A percentile compares a stretch with the other conserved stretches of the same genome.
Conservation (phyloP, 768 basidiomycete species). For the Boletus vermiculosoides region DNA sequence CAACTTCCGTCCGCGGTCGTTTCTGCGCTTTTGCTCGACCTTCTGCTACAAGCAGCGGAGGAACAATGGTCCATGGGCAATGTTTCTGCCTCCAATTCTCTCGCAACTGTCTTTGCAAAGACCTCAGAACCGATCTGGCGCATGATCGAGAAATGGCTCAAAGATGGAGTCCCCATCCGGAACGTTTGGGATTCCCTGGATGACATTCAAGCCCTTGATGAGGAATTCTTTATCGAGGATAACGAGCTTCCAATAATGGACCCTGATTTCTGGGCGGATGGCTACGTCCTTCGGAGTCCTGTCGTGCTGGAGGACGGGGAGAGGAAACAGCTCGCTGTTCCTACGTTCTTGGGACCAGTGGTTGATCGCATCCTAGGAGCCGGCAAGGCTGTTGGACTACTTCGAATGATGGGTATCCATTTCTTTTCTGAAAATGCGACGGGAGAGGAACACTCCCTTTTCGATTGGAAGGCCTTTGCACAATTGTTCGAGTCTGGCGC, state of each 20-base stretch:
- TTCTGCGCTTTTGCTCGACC: constrained; percentile 61
- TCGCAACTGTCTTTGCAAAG: constrained; percentile 61
- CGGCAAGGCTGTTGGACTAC: constrained; percentile 75
- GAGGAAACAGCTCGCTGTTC: constrained; percentile 38
- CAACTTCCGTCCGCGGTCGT: constrained; percentile 49
- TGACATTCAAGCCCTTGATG: constrained; percentile 42
- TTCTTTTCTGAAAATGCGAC: constrained; percentile 14
- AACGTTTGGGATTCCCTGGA: constrained; percentile 30
- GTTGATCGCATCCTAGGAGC: constrained; percentile 59
- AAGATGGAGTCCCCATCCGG: constrained; percentile 63
- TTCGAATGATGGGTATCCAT: constrained; percentile 50
- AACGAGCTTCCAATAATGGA: constrained; percentile 63
- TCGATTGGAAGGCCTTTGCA: constrained; percentile 44
- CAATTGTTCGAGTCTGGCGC: constrained; percentile 37
- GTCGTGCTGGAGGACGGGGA: constrained; percentile 26
- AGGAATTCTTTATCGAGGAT: constrained; percentile 81
- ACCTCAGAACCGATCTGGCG: constrained; percentile 72
- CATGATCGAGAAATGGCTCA: constrained; percentile 71
- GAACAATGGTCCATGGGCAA: constrained; percentile 61
- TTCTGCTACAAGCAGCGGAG: constrained; percentile 55
- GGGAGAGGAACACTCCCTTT: constrained; percentile 29
- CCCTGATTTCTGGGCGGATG: constrained; percentile 79
- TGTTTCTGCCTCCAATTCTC: constrained; percentile 46
- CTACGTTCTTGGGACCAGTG: constrained; percentile 60
- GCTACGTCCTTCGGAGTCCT: constrained; percentile 56